Percentiles rank a stretch among this genome's conserved stretches.
phyloP scores from a whole-genome alignment of 192 early-diverging fungal genomes.

The Dissophora ornata region DNA sequence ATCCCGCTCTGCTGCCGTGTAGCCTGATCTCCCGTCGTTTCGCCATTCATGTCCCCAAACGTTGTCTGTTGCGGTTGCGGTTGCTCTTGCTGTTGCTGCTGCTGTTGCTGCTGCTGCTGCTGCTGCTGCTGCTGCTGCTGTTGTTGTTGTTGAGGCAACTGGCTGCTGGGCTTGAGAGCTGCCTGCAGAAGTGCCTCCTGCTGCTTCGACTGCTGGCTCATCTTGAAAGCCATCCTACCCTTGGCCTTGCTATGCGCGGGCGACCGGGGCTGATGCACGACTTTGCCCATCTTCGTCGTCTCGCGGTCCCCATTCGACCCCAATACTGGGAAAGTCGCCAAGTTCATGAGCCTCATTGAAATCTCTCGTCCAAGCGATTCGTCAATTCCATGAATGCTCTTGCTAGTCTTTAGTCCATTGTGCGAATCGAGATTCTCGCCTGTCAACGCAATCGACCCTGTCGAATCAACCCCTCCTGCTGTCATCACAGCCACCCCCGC shows the following conservation, averaged over 20 bases:
- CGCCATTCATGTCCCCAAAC: background rate
- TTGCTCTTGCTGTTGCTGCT: conserved; percentile 11
- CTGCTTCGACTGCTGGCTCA: conserved; percentile 21
- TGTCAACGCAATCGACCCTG: background rate
- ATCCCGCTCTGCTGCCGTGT: background rate
- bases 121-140: too few species aligned
- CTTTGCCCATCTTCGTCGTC: background rate
- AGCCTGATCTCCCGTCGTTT: background rate
- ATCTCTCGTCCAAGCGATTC: conserved; percentile 22
- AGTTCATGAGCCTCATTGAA: conserved; percentile 26
- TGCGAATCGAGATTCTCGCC: too few species aligned
- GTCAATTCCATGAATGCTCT: background rate
- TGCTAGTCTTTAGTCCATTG: background rate
- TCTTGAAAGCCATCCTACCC: conserved; percentile 14
- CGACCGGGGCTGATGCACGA: conserved; percentile 7
- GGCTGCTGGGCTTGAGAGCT: conserved; percentile 11
- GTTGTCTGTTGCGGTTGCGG: too few species aligned
- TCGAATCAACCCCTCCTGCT: background rate
- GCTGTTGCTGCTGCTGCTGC: conserved; percentile 14
- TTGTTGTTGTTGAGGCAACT: background rate
- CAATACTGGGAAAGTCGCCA: conserved; percentile 15
- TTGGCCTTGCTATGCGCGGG: conserved; percentile 3
- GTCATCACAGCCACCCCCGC: background rate
- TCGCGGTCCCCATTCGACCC: conserved; percentile 5
- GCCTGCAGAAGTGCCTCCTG: conserved; percentile 7